Evolutionary conservation across 495 filamentous ascomycete species (phyloP).

Genomic region (Podospora sp.): DNA sequence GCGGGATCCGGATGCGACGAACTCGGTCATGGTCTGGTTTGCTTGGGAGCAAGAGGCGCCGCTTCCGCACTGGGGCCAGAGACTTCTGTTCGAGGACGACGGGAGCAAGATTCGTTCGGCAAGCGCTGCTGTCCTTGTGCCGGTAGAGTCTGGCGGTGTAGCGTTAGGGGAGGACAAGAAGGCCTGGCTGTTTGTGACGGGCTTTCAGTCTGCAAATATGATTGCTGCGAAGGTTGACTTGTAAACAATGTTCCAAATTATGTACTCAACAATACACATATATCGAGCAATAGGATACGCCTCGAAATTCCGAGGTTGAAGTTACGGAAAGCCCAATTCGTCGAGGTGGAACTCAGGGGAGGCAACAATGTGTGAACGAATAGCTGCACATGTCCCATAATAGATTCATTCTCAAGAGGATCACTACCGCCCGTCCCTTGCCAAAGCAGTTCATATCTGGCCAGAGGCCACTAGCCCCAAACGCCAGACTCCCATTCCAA

Average conservation of each 20-base stretch:
- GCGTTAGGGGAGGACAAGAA: constrained; percentile 25
- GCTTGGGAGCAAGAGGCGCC: constrained; percentile 20
- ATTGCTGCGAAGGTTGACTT: constrained; percentile 59
- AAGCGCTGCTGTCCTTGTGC: constrained; percentile 57
- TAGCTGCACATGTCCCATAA: too few relatives aligned
- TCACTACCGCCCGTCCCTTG: too few relatives aligned
- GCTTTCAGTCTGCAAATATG: constrained; percentile 56
- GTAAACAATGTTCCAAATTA: constrained; percentile 14
- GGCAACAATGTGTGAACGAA: too few relatives aligned
- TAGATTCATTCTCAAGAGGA: too few relatives aligned
- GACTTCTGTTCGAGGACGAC: constrained; percentile 61
- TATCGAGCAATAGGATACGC: too few relatives aligned
- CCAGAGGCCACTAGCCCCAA: too few relatives aligned
- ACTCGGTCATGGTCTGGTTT: constrained; percentile 55
- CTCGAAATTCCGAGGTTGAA: too few relatives aligned
- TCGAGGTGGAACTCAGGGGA: too few relatives aligned
- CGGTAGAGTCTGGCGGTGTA: constrained; percentile 45
- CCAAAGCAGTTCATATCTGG: too few relatives aligned
- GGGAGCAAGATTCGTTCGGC: constrained; percentile 53
- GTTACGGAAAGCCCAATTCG: too few relatives aligned
- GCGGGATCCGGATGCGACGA: constrained; percentile 42
- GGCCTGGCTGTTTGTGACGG: constrained; percentile 62
- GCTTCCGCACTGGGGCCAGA: constrained; percentile 41
- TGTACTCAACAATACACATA: too few relatives aligned
- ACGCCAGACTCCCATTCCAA: too few relatives aligned